Base-by-base conservation (phyloP, 331 rosid genomes). In the Malus hybrid region DNA sequence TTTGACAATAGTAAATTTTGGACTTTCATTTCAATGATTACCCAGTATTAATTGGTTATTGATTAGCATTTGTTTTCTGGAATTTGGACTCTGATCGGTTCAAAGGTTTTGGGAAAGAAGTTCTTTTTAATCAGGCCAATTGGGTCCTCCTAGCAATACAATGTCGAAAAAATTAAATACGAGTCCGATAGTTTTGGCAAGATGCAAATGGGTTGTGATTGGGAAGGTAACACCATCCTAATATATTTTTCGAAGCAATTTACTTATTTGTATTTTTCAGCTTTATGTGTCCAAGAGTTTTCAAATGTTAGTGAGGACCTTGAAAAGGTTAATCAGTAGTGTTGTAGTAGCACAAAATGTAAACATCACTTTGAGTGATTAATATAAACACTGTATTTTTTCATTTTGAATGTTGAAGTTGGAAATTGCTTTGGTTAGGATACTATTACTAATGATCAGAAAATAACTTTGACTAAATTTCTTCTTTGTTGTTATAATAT, bases 121-220 rank as follows among this genome's bases (percentile, higher is more conserved):
- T 56, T 71, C 67, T 78, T 87, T 79, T 76, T 84, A 77, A 90
- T 90, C 60, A 85, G 96, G 89, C 75, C 90, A 66, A 88, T 94
- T 83, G 96, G 99, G 62, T 92, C 97, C 57, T 88, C 84, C 76
- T 18, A 64, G 81, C 92, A 92, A 77, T 88, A 81, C 75, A 85
- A 83, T 80, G 96, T 85, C 79, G 77, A 81, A 78, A 90, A 82
- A 71, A 79, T 77, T 56, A 92, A 78, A 83, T 92, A 68, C 82
- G 97, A 55, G 85, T 80, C 71, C 84, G 7, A 48, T 48, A 14
- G 54, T 48, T 48, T 48, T 14, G 54, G 54, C 1, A 48, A 5
- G 54, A 48, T 89, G 74, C 80, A 80, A 84, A 77, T 90, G 96
- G 99, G 83, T 86, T 76, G 81, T 89, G 80, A 75, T 90, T 19